Evolutionary conservation across 306 rosid species (phyloP).

Genomic region (Alnus rubra): DNA sequence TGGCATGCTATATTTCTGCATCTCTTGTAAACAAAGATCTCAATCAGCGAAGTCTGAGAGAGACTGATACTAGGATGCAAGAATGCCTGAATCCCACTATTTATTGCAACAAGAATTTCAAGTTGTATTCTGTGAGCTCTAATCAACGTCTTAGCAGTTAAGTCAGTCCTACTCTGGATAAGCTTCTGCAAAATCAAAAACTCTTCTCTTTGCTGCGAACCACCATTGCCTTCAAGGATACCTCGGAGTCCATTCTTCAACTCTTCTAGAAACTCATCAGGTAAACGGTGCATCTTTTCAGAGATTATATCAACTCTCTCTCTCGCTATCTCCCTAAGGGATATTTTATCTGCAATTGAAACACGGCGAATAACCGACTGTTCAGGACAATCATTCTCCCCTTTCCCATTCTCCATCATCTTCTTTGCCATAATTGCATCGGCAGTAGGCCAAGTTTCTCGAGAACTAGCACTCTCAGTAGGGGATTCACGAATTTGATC

Average conservation of each 20-base stretch:
- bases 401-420: conserved; percentile 81
- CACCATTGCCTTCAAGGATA: conserved; percentile 88
- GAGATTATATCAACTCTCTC: conserved; percentile 78
- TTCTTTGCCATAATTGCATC: conserved; percentile 72
- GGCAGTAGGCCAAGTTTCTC: conserved; percentile 81
- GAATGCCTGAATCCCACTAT: conserved; percentile 93
- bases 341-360: conserved; percentile 78
- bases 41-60: conserved; percentile 80
- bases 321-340: conserved; percentile 87
- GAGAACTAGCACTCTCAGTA: conserved; percentile 93
- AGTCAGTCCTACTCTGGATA: conserved; percentile 81
- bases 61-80: conserved; percentile 91
- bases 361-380: conserved; percentile 78
- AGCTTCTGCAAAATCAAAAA: conserved; percentile 80
- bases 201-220: conserved; percentile 82
- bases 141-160: conserved; percentile 80
- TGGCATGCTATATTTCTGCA: conserved; percentile 94
- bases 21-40: conserved; percentile 83
- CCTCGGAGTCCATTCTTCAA: conserved; percentile 70
- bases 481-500: conserved; percentile 82
- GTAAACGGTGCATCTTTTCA: conserved; percentile 83
- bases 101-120: conserved; percentile 89
- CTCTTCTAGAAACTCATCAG: conserved; percentile 80
- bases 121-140: conserved; percentile 93
- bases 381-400: conserved; percentile 65